Evolutionary conservation across 306 rosid species (phyloP).

Genomic region (Sphenostylis stenocarpa): DNA sequence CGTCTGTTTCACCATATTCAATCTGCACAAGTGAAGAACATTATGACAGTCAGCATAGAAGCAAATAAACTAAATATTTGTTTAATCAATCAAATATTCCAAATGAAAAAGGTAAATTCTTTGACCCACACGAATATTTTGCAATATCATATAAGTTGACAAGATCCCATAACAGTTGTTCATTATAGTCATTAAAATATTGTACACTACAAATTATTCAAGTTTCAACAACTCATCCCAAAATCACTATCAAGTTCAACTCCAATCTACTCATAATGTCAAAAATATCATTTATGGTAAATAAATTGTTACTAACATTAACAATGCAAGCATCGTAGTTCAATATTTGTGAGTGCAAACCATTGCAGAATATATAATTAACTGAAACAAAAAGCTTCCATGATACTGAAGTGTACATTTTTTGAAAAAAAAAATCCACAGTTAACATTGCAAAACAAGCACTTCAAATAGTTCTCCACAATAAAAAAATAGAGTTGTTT

Average conservation of each 20-base stretch:
- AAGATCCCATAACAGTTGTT: conserved; percentile 1
- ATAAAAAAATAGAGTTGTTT: neutral
- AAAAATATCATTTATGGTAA: conserved; percentile 1
- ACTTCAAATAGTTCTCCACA: conserved; percentile 16
- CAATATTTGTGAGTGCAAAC: neutral
- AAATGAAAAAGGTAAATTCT: neutral
- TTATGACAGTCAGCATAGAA: conserved; percentile 24
- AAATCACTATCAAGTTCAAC: conserved; percentile 5
- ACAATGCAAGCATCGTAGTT: neutral
- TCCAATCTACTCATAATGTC: conserved; percentile 1
- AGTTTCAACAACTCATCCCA: neutral
- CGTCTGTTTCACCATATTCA: conserved; percentile 96
- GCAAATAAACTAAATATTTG: conserved; percentile 9
- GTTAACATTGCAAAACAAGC: neutral
- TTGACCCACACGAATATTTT: neutral
- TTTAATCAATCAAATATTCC: conserved; percentile 17
- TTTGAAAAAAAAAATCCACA: conserved; percentile 2
- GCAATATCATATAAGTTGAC: conserved; percentile 19
- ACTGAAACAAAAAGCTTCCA: neutral
- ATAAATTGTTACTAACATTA: neutral
- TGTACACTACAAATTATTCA: neutral
- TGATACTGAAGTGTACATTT: neutral
- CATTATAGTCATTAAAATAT: conserved; percentile 8
- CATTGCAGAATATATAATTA: conserved; percentile 8
- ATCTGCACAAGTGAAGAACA: conserved; percentile 56